A percentile compares a stretch with the other conserved stretches of the same genome.
Conservation (phyloP, 257 asterid genomes). For the Scutellaria galericulata region DNA sequence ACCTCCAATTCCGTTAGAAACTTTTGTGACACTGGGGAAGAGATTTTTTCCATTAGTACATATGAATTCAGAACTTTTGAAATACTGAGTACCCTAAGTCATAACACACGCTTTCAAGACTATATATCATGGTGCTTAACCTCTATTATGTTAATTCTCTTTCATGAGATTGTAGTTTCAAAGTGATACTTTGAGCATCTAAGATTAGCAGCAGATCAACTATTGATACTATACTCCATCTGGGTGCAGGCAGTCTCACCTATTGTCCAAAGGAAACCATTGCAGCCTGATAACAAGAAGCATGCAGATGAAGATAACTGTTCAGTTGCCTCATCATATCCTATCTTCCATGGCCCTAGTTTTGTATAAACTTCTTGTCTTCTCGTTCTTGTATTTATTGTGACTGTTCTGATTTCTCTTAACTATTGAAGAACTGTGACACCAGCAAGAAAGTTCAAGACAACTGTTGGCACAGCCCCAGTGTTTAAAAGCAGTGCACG, state of each 20-base stretch:
- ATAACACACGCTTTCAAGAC: not conserved
- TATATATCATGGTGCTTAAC: not conserved
- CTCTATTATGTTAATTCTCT: constrained; percentile 8
- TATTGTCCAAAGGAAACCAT: constrained; percentile 57
- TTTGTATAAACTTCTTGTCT: constrained; percentile 4
- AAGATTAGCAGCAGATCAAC: constrained; percentile 19
- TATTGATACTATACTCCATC: constrained; percentile 35
- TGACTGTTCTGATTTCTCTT: constrained; percentile 39
- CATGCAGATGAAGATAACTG: constrained; percentile 73
- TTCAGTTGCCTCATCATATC: constrained; percentile 71
- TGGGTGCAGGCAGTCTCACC: constrained; percentile 55
- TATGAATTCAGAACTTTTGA: not conserved
- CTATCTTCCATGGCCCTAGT: constrained; percentile 36
- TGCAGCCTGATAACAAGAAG: constrained; percentile 76
- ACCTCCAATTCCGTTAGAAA: not conserved
- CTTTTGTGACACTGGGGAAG: not conserved
- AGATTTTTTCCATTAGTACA: not conserved
- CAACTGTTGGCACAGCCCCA: constrained; percentile 68
- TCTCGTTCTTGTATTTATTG: not conserved
- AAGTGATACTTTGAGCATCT: constrained; percentile 31
- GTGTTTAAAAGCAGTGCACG: constrained; percentile 72
- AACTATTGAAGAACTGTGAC: constrained; percentile 51
- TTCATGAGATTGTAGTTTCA: constrained; percentile 20
- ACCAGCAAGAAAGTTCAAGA: constrained; percentile 57
- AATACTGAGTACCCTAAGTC: constrained; percentile 4